These are phyloP conservation scores for Citrus reticulata DNA, from an alignment of 345 rosid genomes.

Conservation along the genomic window DNA sequence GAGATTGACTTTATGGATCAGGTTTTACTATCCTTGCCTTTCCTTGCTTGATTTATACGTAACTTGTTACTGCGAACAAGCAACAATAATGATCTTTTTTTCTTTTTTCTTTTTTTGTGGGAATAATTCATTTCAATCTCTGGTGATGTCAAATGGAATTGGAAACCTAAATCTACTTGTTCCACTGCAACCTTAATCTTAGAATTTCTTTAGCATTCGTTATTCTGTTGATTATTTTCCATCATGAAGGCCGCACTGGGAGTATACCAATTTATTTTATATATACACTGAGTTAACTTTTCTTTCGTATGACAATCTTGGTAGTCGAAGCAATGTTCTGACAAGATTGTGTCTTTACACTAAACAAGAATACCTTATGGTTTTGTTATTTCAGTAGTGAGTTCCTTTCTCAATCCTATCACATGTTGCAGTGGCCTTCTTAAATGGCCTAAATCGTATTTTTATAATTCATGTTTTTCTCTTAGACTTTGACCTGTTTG, in stretches of 20 bases:
- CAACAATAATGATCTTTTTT: background rate
- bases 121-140: background rate
- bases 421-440: background rate
- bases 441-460: background rate
- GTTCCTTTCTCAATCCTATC: too few relatives aligned
- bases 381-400: background rate
- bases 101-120: background rate
- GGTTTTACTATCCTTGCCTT: conserved; percentile 30
- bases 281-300: background rate
- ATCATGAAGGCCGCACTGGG: background rate
- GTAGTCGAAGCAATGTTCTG: background rate
- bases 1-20: conserved; percentile 72
- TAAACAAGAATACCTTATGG: too few relatives aligned
- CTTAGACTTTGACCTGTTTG: background rate
- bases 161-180: background rate
- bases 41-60: background rate
- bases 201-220: background rate
- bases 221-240: background rate
- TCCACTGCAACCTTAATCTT: background rate
- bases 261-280: background rate
- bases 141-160: background rate
- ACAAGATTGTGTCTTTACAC: too few relatives aligned
- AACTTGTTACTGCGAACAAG: background rate
- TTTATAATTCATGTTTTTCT: background rate
- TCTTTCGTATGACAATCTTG: background rate